Evolutionary conservation across 495 filamentous ascomycete species (phyloP).

Genomic region (Penicillium nucicola): DNA sequence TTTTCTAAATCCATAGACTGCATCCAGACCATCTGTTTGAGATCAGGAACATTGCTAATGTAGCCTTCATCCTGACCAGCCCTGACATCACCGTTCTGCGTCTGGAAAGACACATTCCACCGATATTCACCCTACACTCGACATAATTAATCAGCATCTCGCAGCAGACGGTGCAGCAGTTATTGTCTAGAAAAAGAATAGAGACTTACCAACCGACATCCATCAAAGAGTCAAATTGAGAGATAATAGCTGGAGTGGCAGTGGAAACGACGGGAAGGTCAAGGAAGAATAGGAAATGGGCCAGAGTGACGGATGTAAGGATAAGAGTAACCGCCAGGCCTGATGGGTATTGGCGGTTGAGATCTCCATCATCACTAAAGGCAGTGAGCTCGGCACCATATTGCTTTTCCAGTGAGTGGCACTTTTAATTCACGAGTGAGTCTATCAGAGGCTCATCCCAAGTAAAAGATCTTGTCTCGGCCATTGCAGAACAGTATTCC

Average conservation of each 20-base stretch:
- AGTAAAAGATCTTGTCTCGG: background rate
- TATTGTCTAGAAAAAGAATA: background rate
- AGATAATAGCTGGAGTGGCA: constrained; percentile 29
- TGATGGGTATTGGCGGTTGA: constrained; percentile 1
- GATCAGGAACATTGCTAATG: no score
- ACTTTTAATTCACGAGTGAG: background rate
- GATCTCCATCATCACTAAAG: constrained; percentile 1
- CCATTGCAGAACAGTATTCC: background rate
- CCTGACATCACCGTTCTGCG: no score
- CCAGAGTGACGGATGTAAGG: constrained; percentile 18
- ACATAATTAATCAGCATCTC: constrained; percentile 57
- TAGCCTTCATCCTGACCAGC: no score
- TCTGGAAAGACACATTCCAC: no score
- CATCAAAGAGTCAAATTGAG: constrained; percentile 24
- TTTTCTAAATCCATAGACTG: no score
- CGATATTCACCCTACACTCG: no score
- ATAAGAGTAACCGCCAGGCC: constrained; percentile 9
- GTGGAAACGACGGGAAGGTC: constrained; percentile 26
- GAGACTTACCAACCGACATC: constrained; percentile 29
- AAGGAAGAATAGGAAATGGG: constrained; percentile 29
- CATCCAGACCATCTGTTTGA: no score
- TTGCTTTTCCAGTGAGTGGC: background rate
- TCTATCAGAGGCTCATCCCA: background rate
- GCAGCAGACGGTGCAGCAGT: constrained; percentile 16
- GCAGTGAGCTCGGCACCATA: background rate